A percentile compares a stretch with the other conserved stretches of the same genome.
Evolutionary conservation across 2,329 filamentous ascomycete genomes (phyloP).

Genomic region (Fusarium sp.): DNA sequence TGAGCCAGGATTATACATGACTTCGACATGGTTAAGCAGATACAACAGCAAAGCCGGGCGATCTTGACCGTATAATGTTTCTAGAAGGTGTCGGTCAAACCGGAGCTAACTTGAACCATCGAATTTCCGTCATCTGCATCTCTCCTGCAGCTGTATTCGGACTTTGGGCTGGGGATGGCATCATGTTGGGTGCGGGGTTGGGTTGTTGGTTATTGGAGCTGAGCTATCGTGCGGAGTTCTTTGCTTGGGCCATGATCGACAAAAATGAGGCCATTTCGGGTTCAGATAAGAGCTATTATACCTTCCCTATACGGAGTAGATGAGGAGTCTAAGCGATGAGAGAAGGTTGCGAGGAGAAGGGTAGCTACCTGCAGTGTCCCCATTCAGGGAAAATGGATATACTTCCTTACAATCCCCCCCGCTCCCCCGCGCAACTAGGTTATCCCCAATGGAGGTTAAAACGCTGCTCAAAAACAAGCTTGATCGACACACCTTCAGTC

Average conservation of each 20-base stretch:
- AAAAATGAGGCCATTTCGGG: background rate
- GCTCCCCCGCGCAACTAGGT: background rate
- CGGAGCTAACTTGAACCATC: background rate
- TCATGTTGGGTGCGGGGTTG: background rate
- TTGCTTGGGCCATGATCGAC: background rate
- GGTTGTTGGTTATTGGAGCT: background rate
- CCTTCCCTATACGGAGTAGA: background rate
- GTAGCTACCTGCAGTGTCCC: background rate
- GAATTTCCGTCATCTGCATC: background rate
- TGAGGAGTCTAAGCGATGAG: background rate
- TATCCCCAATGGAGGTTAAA: background rate
- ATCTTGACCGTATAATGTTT: background rate
- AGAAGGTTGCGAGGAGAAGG: background rate
- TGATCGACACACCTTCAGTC: background rate
- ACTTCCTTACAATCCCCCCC: background rate
- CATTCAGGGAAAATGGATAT: no score
- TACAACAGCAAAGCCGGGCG: background rate
- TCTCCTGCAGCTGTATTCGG: background rate
- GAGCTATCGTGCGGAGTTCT: background rate
- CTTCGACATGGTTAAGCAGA: background rate
- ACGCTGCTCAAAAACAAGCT: background rate
- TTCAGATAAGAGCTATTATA: background rate
- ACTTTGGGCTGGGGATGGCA: background rate
- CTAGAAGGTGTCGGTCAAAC: background rate
- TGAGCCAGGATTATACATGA: background rate